Percentiles rank a stretch among this genome's conserved stretches.
Conservation (phyloP, 495 filamentous ascomycete genomes). For the Neurospora terricola region DNA sequence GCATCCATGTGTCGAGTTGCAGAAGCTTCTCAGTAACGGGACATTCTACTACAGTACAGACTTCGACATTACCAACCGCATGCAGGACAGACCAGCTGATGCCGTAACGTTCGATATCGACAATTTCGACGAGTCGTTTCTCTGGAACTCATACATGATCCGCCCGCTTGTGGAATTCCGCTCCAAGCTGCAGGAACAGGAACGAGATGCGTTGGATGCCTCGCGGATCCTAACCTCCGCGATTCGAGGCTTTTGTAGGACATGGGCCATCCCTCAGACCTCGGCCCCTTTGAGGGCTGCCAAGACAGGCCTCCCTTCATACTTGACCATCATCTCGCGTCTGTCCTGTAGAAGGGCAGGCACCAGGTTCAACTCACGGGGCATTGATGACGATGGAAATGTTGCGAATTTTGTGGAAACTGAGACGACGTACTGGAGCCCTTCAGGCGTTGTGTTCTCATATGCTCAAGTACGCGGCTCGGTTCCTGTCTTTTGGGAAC, state of each 20-base stretch:
- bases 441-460: constrained; percentile 70
- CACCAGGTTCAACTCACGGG: constrained; percentile 90
- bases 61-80: constrained; percentile 88
- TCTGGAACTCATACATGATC: constrained; percentile 99
- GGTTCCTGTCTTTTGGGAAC: constrained; percentile 96
- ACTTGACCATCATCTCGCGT: constrained; percentile 80
- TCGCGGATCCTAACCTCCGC: constrained; percentile 87
- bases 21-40: constrained; percentile 87
- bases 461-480: constrained; percentile 89
- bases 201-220: constrained; percentile 65
- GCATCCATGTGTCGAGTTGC: constrained; percentile 80
- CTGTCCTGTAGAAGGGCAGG: constrained; percentile 87
- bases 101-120: constrained; percentile 63
- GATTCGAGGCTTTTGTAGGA: constrained; percentile 84
- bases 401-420: constrained; percentile 80
- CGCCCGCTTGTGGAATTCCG: constrained; percentile 82
- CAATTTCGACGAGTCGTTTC: constrained; percentile 75
- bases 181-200: constrained; percentile 59
- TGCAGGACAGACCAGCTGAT: constrained; percentile 70
- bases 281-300: constrained; percentile 45
- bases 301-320: constrained; percentile 65
- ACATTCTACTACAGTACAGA: constrained; percentile 97
- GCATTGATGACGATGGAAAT: constrained; percentile 94
- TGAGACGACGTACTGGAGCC: constrained; percentile 63
- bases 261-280: constrained; percentile 63